phyloP scores from a whole-genome alignment of 768 basidiomycete species.

The Leccinum fibrillosum region DNA sequence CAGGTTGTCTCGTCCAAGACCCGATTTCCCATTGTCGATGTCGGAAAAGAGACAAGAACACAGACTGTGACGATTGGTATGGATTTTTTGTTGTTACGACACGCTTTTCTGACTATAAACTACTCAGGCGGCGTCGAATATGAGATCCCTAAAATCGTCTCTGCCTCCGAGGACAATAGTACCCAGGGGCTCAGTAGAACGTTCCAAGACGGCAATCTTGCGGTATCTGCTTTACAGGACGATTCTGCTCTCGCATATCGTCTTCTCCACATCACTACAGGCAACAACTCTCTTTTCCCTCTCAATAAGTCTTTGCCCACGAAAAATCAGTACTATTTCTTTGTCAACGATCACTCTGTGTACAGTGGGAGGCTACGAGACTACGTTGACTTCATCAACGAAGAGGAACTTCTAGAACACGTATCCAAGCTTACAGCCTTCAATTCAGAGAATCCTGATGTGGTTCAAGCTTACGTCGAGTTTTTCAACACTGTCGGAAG shows the following conservation, averaged over 20 bases:
- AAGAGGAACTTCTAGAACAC: slow-evolving; percentile 3
- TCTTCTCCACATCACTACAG: slow-evolving; percentile 2
- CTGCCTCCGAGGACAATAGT: not conserved
- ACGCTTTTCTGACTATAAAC: not conserved
- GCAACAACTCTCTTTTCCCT: slow-evolving; percentile 1
- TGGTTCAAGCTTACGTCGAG: slow-evolving; percentile 1
- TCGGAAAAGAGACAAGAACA: slow-evolving; percentile 1
- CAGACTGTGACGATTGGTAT: slow-evolving; percentile 1
- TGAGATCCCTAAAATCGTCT: slow-evolving; percentile 1
- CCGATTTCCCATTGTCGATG: slow-evolving; percentile 1
- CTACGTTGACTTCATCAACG: slow-evolving; percentile 4
- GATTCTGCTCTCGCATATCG: slow-evolving; percentile 4
- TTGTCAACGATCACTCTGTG: not conserved
- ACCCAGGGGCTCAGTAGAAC: not conserved
- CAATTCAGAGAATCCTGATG: not conserved
- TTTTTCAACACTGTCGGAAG: slow-evolving; percentile 9
- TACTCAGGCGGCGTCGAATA: slow-evolving; percentile 2
- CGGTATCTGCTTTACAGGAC: not conserved
- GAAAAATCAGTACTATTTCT: slow-evolving; percentile 4
- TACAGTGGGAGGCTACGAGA: slow-evolving; percentile 3
- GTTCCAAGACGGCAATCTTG: not conserved
- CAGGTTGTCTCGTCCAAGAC: slow-evolving; percentile 1
- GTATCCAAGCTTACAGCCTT: slow-evolving; percentile 1
- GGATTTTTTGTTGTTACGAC: not conserved
- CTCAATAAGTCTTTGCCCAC: slow-evolving; percentile 4